Evolutionary conservation across 1,284 basidiomycete genomes (phyloP), one percentile per base, ranked within the genome.

Genomic region (Ustanciosporium gigantosporum): DNA sequence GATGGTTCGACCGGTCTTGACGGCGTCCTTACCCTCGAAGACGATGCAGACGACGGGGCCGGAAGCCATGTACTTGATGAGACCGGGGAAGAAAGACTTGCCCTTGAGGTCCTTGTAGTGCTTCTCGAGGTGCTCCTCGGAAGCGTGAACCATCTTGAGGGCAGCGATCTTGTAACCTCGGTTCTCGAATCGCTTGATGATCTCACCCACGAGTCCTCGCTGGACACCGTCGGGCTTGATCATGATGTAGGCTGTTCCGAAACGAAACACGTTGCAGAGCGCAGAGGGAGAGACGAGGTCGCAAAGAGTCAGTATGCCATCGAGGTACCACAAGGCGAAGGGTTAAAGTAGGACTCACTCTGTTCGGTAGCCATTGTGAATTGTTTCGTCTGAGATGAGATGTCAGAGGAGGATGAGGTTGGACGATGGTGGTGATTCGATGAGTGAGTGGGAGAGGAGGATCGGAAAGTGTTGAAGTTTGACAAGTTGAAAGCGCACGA

Each of bases 1-100:
- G 87, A 97, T 91, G 79, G 81, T 84, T 81, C 92, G 91, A 73
- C 92, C 92, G 49, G 68, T 68, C 66, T 71, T 74, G 41, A 77
- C 73, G 40, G 73, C 73, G 48, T 74, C 91, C 75, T 93, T 87
- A 73, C 94, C 94, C 82, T 96, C 85, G 86, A 91, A 96, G 76
- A 94, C 94, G 87, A 96, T 95, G 77, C 85, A 90, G 76, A 95
- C 88, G 71, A 99, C 94, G 72, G 94, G 94, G 64, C 94, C 94
- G 62, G 90, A 86, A 49, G 86, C 84, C 93, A 96, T 75, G 67
- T 75, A 75, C 72, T 76, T 73, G 64, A 76, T 60, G 44, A 77
- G 67, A 32, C 74, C 74, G 39, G 72, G 68, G 73, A 76, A 77
- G 70, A 77, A 77, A 43, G 68, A 60, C 65, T 77, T 77, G 51